phyloP scores from a whole-genome alignment of 2,329 filamentous ascomycete genomes.

The Colletotrichum ledebouriae region DNA sequence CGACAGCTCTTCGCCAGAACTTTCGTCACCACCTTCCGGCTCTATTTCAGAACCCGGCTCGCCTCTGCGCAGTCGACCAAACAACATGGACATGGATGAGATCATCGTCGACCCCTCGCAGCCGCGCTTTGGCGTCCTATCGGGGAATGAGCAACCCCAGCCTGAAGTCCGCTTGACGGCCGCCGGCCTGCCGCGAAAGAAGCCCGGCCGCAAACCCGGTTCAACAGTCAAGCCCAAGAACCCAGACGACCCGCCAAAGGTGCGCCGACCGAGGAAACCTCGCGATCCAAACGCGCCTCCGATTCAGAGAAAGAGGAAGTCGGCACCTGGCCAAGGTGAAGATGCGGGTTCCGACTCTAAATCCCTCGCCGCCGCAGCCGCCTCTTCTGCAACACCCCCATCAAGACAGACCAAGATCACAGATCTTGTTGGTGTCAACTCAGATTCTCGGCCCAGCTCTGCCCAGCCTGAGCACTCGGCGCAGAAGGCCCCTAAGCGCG shows the following conservation, averaged over 20 bases:
- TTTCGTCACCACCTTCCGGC: constrained; percentile 66
- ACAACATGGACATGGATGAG: constrained; percentile 61
- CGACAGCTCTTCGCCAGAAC: constrained; percentile 62
- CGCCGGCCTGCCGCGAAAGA: constrained; percentile 71
- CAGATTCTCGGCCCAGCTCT: constrained; percentile 47
- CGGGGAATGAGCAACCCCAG: constrained; percentile 42
- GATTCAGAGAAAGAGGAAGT: constrained; percentile 68
- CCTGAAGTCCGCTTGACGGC: constrained; percentile 59
- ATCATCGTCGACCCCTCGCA: constrained; percentile 62
- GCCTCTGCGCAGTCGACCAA: constrained; percentile 51
- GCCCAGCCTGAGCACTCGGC: constrained; percentile 52
- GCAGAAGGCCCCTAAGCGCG: constrained; percentile 65
- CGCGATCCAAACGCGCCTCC: constrained; percentile 71
- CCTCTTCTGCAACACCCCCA: constrained; percentile 43
- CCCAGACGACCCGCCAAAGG: constrained; percentile 61
- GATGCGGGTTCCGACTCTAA: constrained; percentile 53
- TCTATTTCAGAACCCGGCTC: constrained; percentile 64
- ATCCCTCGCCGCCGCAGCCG: constrained; percentile 50
- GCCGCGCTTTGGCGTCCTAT: constrained; percentile 50
- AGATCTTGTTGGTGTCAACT: constrained; percentile 50
- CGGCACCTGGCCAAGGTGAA: constrained; percentile 54
- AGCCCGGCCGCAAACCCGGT: constrained; percentile 75
- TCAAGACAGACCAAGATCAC: constrained; percentile 57
- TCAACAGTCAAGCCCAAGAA: constrained; percentile 62
- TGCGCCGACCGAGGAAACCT: constrained; percentile 68